Conservation (phyloP, 805 yeast species). For the Candida nanaspora region DNA sequence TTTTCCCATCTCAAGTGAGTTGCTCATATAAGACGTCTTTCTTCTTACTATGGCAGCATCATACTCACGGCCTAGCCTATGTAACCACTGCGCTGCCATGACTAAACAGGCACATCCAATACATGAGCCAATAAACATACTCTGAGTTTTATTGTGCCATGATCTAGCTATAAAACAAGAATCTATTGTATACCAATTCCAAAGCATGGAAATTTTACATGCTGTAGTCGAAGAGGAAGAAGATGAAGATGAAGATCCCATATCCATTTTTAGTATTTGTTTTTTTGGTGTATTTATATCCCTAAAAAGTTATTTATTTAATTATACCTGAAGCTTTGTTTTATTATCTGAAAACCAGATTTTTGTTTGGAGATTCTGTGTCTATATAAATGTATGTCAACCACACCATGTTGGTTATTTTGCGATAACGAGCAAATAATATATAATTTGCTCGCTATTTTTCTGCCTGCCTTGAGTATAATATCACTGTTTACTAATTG, state of each 20-base stretch:
- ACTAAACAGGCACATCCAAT: conserved; percentile 59
- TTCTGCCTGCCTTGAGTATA: too few species aligned
- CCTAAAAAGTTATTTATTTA: neutral
- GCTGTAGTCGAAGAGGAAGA: conserved; percentile 1
- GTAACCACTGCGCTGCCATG: conserved; percentile 49
- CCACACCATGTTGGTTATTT: neutral
- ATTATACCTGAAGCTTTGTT: neutral
- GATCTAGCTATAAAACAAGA: conserved; percentile 55
- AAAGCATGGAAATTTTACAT: conserved; percentile 40
- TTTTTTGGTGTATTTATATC: too few species aligned
- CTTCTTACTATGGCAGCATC: conserved; percentile 30
- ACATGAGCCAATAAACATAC: conserved; percentile 69
- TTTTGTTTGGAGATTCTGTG: too few species aligned
- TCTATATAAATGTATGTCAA: neutral
- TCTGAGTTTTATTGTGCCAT: conserved; percentile 55
- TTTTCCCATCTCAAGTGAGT: neutral
- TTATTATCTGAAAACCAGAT: neutral
- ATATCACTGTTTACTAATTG: too few species aligned
- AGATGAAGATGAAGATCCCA: conserved; percentile 6
- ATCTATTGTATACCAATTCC: conserved; percentile 70
- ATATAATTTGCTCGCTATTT: too few species aligned
- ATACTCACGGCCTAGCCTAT: conserved; percentile 46
- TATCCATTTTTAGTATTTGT: conserved; percentile 8
- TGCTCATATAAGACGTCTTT: too few species aligned
- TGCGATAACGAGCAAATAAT: neutral